Conservation (phyloP, 345 rosid genomes). For the Citrus cavaleriei region DNA sequence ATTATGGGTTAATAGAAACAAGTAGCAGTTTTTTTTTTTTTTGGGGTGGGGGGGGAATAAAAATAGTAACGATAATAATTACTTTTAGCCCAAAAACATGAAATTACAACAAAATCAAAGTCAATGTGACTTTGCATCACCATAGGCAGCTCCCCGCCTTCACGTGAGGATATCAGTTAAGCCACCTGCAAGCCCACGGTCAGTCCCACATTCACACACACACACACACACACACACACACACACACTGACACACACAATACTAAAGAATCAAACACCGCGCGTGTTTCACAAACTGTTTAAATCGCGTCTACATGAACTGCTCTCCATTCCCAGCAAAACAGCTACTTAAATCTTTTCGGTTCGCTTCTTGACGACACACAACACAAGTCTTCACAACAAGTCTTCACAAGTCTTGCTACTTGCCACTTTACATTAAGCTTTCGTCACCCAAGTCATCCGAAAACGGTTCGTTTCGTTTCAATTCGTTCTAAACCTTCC, state of each 20-base stretch:
- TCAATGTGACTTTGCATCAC: background rate
- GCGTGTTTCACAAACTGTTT: background rate
- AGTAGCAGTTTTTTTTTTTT: no score
- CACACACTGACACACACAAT: no score
- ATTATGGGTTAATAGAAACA: no score
- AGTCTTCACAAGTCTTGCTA: background rate
- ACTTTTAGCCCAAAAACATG: no score
- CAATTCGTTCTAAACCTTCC: background rate
- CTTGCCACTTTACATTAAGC: background rate
- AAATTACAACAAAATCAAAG: background rate
- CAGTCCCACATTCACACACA: accelerated
- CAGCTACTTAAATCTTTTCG: background rate
- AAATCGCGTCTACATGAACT: background rate
- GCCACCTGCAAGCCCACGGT: background rate
- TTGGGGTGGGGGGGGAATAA: no score
- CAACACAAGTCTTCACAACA: no score
- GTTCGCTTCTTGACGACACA: background rate
- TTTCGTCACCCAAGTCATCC: background rate
- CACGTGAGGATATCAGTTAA: background rate
- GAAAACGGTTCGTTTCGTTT: background rate
- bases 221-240: no score
- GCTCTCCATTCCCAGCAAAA: background rate
- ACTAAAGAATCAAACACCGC: background rate
- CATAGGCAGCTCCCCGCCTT: background rate
- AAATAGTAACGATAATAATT: no score